Evolutionary conservation across 192 early-diverging fungal genomes (phyloP).

Genomic region (Coemansia sp.): DNA sequence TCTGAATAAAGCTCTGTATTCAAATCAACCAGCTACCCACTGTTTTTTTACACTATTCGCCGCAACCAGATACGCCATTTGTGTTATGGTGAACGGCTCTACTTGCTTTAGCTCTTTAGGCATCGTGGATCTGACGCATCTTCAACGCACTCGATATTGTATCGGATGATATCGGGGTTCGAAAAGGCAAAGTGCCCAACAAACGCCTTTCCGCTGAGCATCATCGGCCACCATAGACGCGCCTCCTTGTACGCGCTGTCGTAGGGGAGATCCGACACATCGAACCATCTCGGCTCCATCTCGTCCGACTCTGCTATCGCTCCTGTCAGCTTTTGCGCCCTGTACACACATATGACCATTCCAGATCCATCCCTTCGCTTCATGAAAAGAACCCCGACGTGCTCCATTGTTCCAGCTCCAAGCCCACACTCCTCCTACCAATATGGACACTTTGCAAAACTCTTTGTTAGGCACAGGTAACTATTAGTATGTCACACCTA

Average conservation of each 20-base stretch:
- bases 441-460: not conserved
- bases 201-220: conserved; percentile 28
- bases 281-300: conserved; percentile 74
- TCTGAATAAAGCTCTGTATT: too few species aligned
- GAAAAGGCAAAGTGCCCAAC: conserved; percentile 34
- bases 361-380: conserved; percentile 51
- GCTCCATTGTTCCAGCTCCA: conserved; percentile 37
- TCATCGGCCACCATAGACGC: conserved; percentile 40
- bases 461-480: too few species aligned
- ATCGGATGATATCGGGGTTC: conserved; percentile 6
- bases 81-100: too few species aligned
- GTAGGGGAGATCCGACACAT: conserved; percentile 58
- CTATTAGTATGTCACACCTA: too few species aligned
- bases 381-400: conserved; percentile 63
- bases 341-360: conserved; percentile 63
- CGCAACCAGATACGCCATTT: too few species aligned
- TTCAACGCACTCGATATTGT: conserved; percentile 14
- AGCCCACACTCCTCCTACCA: conserved; percentile 61
- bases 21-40: too few species aligned
- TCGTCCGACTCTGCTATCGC: conserved; percentile 68
- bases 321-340: conserved; percentile 49
- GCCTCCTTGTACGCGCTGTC: conserved; percentile 55
- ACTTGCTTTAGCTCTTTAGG: too few species aligned
- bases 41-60: too few species aligned
- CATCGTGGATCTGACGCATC: not conserved